These are phyloP conservation scores for Serendipita indica DNA, from an alignment of 768 basidiomycete genomes.

Conservation along the genomic window DNA sequence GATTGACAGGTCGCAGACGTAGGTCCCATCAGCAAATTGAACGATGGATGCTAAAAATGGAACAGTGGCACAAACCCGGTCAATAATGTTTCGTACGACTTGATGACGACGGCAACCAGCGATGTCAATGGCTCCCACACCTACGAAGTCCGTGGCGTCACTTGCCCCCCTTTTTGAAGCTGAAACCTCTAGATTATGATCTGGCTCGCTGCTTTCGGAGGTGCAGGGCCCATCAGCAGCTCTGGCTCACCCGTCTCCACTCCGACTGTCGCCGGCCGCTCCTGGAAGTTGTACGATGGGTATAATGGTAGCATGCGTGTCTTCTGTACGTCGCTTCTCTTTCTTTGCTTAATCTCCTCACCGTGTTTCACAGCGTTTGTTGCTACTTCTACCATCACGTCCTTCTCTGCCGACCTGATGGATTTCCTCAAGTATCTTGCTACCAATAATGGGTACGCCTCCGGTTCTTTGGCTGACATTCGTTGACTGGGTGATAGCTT, in stretches of 20 bases:
- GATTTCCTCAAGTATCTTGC: neutral
- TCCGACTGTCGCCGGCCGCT: neutral
- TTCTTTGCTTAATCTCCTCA: neutral
- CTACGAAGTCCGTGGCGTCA: neutral
- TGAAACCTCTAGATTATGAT: neutral
- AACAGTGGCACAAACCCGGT: neutral
- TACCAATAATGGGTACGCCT: neutral
- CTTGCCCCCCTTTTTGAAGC: neutral
- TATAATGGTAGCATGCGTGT: slow-evolving; percentile 8
- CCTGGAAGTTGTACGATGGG: slow-evolving; percentile 3
- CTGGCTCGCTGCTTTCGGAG: slow-evolving; percentile 1
- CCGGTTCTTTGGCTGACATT: neutral
- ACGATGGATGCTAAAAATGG: neutral
- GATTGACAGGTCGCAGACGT: neutral
- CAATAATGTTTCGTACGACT: slow-evolving; percentile 5
- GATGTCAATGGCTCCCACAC: neutral
- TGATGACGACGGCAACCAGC: neutral
- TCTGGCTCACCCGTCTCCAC: neutral
- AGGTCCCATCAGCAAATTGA: neutral
- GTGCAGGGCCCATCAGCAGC: neutral
- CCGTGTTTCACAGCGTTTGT: neutral
- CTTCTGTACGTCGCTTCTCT: neutral
- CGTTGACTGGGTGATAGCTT: neutral
- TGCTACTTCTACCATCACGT: neutral
- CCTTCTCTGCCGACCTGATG: neutral